A percentile compares a stretch with the other conserved stretches of the same genome.
phyloP scores from a whole-genome alignment of 2,329 filamentous ascomycete genomes.

The Scedosporium aurantiacum region DNA sequence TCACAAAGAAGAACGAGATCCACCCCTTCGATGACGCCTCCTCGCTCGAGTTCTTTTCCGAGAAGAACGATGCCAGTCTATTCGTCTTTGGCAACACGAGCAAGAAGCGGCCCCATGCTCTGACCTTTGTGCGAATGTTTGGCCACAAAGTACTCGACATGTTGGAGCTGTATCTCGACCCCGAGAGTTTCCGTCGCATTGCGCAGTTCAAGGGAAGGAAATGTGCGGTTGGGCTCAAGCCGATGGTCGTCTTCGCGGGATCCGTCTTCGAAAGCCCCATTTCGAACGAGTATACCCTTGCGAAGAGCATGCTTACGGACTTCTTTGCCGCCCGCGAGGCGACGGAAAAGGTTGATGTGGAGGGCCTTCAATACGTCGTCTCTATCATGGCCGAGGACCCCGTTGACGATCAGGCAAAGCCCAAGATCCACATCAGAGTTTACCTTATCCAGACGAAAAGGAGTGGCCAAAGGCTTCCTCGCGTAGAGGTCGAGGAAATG shows the following conservation, averaged over 20 bases:
- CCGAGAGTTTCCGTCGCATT: conserved; percentile 57
- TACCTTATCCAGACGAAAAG: conserved; percentile 82
- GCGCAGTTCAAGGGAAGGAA: conserved; percentile 67
- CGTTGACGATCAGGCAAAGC: conserved; percentile 32
- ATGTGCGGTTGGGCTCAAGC: conserved; percentile 71
- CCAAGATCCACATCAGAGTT: conserved; percentile 57
- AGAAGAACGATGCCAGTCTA: conserved; percentile 88
- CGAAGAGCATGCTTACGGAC: conserved; percentile 80
- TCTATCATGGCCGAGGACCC: conserved; percentile 66
- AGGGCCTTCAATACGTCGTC: conserved; percentile 86
- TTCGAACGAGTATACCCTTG: conserved; percentile 66
- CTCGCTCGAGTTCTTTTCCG: conserved; percentile 86
- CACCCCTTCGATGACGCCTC: conserved; percentile 87
- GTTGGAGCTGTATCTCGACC: conserved; percentile 78
- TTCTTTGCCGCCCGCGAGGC: conserved; percentile 76
- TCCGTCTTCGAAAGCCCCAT: conserved; percentile 77
- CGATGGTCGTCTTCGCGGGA: conserved; percentile 84
- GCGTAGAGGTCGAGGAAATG: conserved; percentile 91
- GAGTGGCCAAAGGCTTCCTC: conserved; percentile 74
- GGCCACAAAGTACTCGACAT: conserved; percentile 85
- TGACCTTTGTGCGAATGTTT: conserved; percentile 77
- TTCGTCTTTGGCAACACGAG: conserved; percentile 74
- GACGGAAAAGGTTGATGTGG: conserved; percentile 77
- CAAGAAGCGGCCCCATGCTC: conserved; percentile 90
- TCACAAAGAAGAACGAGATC: conserved; percentile 93